Conservation (phyloP, 805 yeast species). For the Metschnikowia dekortorum region DNA sequence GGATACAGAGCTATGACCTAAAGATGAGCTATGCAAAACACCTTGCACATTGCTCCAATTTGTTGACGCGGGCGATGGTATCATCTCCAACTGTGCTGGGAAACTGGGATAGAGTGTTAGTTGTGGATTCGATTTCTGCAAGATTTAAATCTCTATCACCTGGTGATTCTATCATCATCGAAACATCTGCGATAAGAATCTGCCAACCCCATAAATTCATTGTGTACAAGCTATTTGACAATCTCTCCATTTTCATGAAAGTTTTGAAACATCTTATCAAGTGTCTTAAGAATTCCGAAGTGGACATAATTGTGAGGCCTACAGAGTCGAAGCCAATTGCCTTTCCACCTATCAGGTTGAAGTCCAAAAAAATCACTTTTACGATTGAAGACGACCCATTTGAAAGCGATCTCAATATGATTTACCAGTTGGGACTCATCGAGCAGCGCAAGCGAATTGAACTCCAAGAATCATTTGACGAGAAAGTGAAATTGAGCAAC, state of each 20-base stretch:
- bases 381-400: conserved; percentile 44
- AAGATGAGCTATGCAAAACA: not conserved
- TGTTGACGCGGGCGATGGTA: conserved; percentile 11
- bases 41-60: not conserved
- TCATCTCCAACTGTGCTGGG: conserved; percentile 7
- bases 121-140: conserved; percentile 10
- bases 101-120: conserved; percentile 14
- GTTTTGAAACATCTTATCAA: conserved; percentile 30
- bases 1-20: conserved; percentile 11
- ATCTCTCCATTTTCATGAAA: conserved; percentile 31
- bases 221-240: conserved; percentile 36
- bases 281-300: conserved; percentile 20
- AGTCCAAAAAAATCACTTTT: conserved; percentile 25
- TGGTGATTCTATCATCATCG: conserved; percentile 12
- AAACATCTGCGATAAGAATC: conserved; percentile 22
- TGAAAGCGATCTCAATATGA: conserved; percentile 38
- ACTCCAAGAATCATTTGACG: conserved; percentile 20
- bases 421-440: conserved; percentile 36
- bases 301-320: conserved; percentile 24
- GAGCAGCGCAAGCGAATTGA: conserved; percentile 40
- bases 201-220: conserved; percentile 38
- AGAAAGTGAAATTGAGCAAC: not conserved
- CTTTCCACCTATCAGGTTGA: conserved; percentile 27
- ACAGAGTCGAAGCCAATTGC: conserved; percentile 24
- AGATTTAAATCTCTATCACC: conserved; percentile 5